Evolutionary conservation across 2,329 filamentous ascomycete species (phyloP), one percentile per base, ranked within the genome.

Genomic region (Botrytis galanthina): DNA sequence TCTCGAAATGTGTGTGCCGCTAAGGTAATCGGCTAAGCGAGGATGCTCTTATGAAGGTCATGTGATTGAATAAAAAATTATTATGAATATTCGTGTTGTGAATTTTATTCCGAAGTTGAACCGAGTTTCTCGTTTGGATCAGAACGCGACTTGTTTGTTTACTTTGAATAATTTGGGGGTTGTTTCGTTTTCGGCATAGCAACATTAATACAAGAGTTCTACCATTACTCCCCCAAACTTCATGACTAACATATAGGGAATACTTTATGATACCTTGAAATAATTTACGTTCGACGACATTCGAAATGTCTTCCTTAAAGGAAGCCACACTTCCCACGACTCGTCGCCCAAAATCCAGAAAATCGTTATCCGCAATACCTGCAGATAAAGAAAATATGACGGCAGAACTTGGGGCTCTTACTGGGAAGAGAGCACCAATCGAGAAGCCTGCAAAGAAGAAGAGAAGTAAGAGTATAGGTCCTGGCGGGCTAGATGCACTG

Each of bases 401-500:
- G 4, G 84, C 91, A 61, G 91, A 93, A 77, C 82, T 92, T 73
- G 87, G 86, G 75, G 86, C 87, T 76, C 73, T 81, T 64, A 74
- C 73, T 39, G 74, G 73, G 39, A 81, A 81, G 71, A 78, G 74
- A 62, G 60, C 77, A 35, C 44, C 73, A 12, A 61, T 75, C n/a
- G 75, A 74, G 10, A 78, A 78, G 67, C 61, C 75, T 16, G 70
- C 76, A 59, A 88, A 87, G 84, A 95, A 94, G 84, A 93, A 92
- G 74, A 91, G 96, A 77, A 98, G 95, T 84, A 98, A 98, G 86
- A 98, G 95, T 83, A 91, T 99, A 78, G 96, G 96, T 3, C 95
- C 96, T 26, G 96, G 95, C 69, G 94, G 95, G 39, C 84, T 97
- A 63, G 94, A 97, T 85, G 91, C 92, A 73, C 86, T 97, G 72